Evolutionary conservation across 495 filamentous ascomycete genomes (phyloP).

Genomic region (Hypoxylon fuscum): DNA sequence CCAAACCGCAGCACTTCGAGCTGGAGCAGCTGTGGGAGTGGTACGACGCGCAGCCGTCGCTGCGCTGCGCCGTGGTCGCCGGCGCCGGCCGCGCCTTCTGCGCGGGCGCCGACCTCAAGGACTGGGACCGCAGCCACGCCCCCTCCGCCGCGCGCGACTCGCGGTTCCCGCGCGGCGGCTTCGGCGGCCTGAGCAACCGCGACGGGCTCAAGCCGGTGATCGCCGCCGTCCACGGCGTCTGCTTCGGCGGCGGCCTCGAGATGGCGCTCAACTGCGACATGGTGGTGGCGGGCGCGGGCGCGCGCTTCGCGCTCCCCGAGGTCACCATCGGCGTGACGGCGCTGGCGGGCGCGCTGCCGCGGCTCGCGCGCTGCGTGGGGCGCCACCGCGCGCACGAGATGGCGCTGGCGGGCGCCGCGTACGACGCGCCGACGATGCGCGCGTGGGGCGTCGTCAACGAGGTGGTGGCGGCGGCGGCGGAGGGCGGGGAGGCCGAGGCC

Average conservation of each 20-base stretch:
- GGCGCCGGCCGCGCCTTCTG: constrained; percentile 65
- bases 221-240: constrained; percentile 78
- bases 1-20: constrained; percentile 57
- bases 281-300: constrained; percentile 64
- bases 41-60: constrained; percentile 65
- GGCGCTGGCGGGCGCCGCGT: constrained; percentile 68
- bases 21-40: constrained; percentile 63
- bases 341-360: constrained; percentile 73
- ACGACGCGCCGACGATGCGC: constrained; percentile 65
- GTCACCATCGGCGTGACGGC: constrained; percentile 74
- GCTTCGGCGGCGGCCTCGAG: constrained; percentile 78
- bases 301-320: constrained; percentile 72
- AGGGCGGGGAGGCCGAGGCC: constrained; percentile 40
- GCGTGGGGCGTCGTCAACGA: constrained; percentile 77
- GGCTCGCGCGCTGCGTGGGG: constrained; percentile 70
- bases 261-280: constrained; percentile 77
- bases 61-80: constrained; percentile 66
- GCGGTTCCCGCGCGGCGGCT: constrained; percentile 47
- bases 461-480: constrained; percentile 62
- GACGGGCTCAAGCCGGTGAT: constrained; percentile 72
- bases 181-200: constrained; percentile 64
- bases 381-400: constrained; percentile 76
- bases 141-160: constrained; percentile 39
- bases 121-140: constrained; percentile 38
- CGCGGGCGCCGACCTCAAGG: constrained; percentile 67